phyloP scores from a whole-genome alignment of 192 early-diverging fungal species.

The Podila epicladia region DNA sequence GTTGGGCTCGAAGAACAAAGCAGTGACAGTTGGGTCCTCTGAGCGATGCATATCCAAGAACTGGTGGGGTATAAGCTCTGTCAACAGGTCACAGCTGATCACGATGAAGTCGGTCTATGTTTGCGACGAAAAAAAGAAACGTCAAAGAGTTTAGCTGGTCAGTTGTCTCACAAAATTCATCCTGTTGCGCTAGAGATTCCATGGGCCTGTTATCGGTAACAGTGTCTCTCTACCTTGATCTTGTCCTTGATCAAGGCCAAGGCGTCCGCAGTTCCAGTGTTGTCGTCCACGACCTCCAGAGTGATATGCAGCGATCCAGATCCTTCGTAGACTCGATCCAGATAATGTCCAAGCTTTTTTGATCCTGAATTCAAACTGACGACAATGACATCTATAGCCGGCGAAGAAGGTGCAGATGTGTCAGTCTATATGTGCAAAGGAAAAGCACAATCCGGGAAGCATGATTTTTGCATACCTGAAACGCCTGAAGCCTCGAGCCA shows the following conservation, averaged over 20 bases:
- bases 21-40: constrained; percentile 80
- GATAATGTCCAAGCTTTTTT: constrained; percentile 74
- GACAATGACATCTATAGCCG: constrained; percentile 77
- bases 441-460: background rate
- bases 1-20: constrained; percentile 84
- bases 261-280: constrained; percentile 84
- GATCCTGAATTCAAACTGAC: constrained; percentile 71
- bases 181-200: too few relatives aligned
- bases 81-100: constrained; percentile 89
- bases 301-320: constrained; percentile 67
- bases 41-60: constrained; percentile 88
- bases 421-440: background rate
- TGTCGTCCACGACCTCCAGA: constrained; percentile 71
- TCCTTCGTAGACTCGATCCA: constrained; percentile 72
- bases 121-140: background rate
- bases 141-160: too few relatives aligned
- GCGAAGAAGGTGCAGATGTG: background rate
- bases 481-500: constrained; percentile 93
- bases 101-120: constrained; percentile 88
- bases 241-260: constrained; percentile 81
- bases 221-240: constrained; percentile 70
- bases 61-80: constrained; percentile 83
- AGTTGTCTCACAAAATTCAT: background rate
- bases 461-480: constrained; percentile 26
- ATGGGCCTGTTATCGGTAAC: too few relatives aligned